Percentiles rank a stretch among this genome's conserved stretches.
These are phyloP conservation scores for Pilaira anomala DNA, from an alignment of 192 early-diverging fungal genomes.

Conservation along the genomic window DNA sequence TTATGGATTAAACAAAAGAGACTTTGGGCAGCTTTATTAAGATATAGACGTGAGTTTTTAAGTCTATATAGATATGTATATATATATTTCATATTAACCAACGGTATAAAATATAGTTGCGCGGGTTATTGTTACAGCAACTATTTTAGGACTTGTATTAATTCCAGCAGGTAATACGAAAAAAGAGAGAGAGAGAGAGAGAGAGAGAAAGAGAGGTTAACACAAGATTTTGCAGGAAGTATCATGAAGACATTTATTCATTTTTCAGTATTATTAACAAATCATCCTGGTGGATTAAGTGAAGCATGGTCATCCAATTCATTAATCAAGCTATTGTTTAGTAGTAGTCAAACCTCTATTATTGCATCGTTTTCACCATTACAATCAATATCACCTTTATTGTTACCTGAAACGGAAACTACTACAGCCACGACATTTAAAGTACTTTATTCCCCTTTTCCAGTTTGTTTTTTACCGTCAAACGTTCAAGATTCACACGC, in stretches of 20 bases:
- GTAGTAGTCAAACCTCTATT: neutral
- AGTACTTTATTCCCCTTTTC: slow-evolving; percentile 37
- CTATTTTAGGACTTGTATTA: slow-evolving; percentile 20
- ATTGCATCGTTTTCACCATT: neutral
- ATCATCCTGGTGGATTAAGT: slow-evolving; percentile 5
- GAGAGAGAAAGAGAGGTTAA: too few relatives aligned
- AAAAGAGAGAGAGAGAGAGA: too few relatives aligned
- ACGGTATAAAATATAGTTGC: slow-evolving; percentile 8
- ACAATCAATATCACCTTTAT: neutral
- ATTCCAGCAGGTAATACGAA: slow-evolving; percentile 29
- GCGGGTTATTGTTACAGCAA: slow-evolving; percentile 19
- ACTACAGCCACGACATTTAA: neutral
- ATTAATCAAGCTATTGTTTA: slow-evolving; percentile 10
- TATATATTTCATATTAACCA: too few relatives aligned
- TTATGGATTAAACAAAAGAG: slow-evolving; percentile 19
- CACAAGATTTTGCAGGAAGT: slow-evolving; percentile 9
- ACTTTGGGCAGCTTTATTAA: slow-evolving; percentile 12
- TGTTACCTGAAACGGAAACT: neutral
- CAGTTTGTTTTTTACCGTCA: slow-evolving; percentile 20
- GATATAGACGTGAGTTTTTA: slow-evolving; percentile 30
- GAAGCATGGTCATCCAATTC: slow-evolving; percentile 3
- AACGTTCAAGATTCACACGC: slow-evolving; percentile 6
- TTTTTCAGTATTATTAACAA: slow-evolving; percentile 10
- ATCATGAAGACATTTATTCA: slow-evolving; percentile 36
- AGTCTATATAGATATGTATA: neutral